Conservation (phyloP, 2,329 filamentous ascomycete species). For the Thermomyces lanuginosus region DNA sequence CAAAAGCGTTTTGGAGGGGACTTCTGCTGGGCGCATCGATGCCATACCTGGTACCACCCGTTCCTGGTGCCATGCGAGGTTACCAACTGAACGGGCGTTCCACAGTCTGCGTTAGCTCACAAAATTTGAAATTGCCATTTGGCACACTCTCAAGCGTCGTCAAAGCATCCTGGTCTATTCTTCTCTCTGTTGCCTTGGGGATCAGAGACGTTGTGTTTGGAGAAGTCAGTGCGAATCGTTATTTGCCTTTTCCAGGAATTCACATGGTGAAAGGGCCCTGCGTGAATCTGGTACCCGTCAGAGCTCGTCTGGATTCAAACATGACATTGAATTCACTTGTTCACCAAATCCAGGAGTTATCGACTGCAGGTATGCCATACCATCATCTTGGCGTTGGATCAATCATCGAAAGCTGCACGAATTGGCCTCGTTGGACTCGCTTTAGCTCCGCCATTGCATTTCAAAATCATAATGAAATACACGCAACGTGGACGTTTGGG, state of each 20-base stretch:
- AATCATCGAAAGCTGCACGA: not conserved
- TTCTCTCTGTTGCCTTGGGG: constrained; percentile 1
- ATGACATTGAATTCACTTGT: not conserved
- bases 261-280: not conserved
- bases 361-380: not conserved
- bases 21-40: too few relatives aligned
- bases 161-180: constrained; percentile 3
- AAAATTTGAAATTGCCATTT: too few relatives aligned
- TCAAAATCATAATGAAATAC: not conserved
- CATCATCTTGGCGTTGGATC: not conserved
- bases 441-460: constrained; percentile 1
- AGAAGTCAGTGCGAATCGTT: constrained; percentile 1
- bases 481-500: not conserved
- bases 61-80: too few relatives aligned
- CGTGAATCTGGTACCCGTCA: constrained; percentile 1
- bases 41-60: too few relatives aligned
- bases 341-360: not conserved
- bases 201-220: constrained; percentile 3
- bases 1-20: constrained; percentile 1
- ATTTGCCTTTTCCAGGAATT: not conserved
- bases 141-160: not conserved
- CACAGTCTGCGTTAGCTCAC: too few relatives aligned
- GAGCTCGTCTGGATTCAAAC: not conserved
- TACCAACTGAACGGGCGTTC: too few relatives aligned
- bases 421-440: constrained; percentile 1